Percentiles rank a stretch among this genome's conserved stretches.
These are phyloP conservation scores for Microstegium vimineum DNA, from an alignment of 176 grass and related monocot species.

Conservation along the genomic window DNA sequence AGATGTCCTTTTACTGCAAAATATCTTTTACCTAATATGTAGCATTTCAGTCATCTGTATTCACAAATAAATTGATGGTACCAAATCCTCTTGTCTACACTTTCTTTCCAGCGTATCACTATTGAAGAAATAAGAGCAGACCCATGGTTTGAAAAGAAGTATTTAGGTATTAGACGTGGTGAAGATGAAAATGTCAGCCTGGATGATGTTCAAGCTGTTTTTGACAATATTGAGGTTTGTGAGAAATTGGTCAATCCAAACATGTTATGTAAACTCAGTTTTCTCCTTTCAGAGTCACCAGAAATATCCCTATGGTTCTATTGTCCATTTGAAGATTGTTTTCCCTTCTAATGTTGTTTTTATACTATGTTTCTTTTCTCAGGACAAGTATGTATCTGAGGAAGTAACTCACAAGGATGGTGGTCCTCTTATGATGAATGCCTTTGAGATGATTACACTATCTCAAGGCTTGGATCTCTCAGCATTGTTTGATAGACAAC, in stretches of 20 bases:
- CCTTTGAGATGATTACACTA: constrained; percentile 98
- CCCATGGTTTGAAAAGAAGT: constrained; percentile 79
- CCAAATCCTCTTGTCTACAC: constrained; percentile 5
- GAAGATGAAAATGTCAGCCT: constrained; percentile 71
- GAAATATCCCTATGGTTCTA: neutral
- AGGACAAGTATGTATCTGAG: constrained; percentile 91
- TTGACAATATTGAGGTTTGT: constrained; percentile 92
- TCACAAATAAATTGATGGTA: constrained; percentile 5
- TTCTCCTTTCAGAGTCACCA: neutral
- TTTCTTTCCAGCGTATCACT: constrained; percentile 60
- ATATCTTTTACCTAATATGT: constrained; percentile 11
- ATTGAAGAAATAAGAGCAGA: constrained; percentile 70
- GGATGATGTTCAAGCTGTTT: constrained; percentile 89
- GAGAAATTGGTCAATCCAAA: neutral
- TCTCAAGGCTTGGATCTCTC: constrained; percentile 97
- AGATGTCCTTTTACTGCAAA: too few relatives aligned
- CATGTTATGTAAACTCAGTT: neutral
- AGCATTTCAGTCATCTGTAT: neutral
- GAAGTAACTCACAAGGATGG: constrained; percentile 51
- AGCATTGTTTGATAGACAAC: constrained; percentile 85
- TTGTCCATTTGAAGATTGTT: constrained; percentile 12
- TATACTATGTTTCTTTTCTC: constrained; percentile 28
- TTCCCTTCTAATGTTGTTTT: constrained; percentile 15
- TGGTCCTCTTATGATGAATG: constrained; percentile 97
- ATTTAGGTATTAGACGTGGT: constrained; percentile 48